phyloP scores from a whole-genome alignment of 345 rosid genomes.

The Citrus sinensis region DNA sequence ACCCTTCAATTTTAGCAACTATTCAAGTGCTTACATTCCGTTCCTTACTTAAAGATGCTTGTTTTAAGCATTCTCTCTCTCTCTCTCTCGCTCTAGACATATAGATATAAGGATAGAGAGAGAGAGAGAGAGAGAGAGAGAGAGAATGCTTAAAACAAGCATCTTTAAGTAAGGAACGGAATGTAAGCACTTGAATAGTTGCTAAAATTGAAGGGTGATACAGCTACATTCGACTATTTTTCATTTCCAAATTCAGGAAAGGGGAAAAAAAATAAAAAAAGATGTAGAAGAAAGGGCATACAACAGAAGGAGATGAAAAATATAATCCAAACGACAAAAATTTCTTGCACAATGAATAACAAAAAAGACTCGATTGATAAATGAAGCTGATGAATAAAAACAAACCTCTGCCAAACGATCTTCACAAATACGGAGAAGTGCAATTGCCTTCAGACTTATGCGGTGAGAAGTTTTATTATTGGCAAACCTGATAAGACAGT shows the following conservation, averaged over 20 bases:
- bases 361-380: background rate
- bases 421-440: constrained; percentile 97
- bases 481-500: constrained; percentile 96
- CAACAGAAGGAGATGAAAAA: background rate
- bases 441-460: constrained; percentile 98
- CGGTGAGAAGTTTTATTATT: constrained; percentile 88
- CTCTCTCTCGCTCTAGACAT: background rate
- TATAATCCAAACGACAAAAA: background rate
- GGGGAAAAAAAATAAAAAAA: too few relatives aligned
- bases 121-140: background rate
- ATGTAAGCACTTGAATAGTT: background rate
- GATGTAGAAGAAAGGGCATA: background rate
- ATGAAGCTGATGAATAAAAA: constrained; percentile 1
- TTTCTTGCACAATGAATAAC: background rate
- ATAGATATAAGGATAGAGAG: too few relatives aligned
- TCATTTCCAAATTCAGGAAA: background rate
- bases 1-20: background rate
- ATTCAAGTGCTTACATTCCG: background rate
- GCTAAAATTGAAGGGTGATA: background rate
- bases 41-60: background rate
- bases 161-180: background rate
- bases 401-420: constrained; percentile 98
- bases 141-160: background rate
- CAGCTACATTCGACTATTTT: background rate
- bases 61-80: background rate